Evolutionary conservation across 371 early-diverging fungal species (phyloP).

Genomic region (Mortierella polycephala): DNA sequence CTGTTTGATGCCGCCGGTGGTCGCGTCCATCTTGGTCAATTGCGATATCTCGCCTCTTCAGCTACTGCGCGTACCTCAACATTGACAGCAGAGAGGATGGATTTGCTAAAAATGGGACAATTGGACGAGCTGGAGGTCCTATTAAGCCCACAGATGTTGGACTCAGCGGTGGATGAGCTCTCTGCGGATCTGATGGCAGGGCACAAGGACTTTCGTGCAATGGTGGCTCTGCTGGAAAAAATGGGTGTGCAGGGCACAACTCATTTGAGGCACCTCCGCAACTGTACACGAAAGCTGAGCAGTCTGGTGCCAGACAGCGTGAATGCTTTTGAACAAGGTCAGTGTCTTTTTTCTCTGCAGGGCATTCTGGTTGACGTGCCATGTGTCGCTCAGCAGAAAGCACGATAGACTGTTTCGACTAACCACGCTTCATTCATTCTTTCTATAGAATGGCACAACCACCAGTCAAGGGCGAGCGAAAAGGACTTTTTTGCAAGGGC

Average conservation of each 20-base stretch:
- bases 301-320: slow-evolving; percentile 35
- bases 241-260: slow-evolving; percentile 48
- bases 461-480: slow-evolving; percentile 45
- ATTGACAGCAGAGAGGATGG: neutral
- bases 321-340: slow-evolving; percentile 51
- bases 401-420: neutral
- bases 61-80: slow-evolving; percentile 8
- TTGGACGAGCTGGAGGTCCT: slow-evolving; percentile 29
- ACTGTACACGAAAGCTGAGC: slow-evolving; percentile 28
- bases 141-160: slow-evolving; percentile 10
- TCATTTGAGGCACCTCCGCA: slow-evolving; percentile 38
- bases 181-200: slow-evolving; percentile 34
- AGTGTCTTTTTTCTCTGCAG: neutral
- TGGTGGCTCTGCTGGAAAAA: slow-evolving; percentile 31
- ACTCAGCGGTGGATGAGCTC: slow-evolving; percentile 6
- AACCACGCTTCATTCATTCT: too few relatives aligned
- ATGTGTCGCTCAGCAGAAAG: too few relatives aligned
- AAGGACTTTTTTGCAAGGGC: slow-evolving; percentile 47
- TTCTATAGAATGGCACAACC: slow-evolving; percentile 46
- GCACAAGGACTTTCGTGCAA: slow-evolving; percentile 41
- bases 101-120: slow-evolving; percentile 33
- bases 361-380: too few relatives aligned
- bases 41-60: slow-evolving; percentile 18
- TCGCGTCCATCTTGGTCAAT: neutral
- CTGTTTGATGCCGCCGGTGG: slow-evolving; percentile 35